phyloP scores from a whole-genome alignment of 352 stramenopile species.

The Stramenopiles sp. region DNA sequence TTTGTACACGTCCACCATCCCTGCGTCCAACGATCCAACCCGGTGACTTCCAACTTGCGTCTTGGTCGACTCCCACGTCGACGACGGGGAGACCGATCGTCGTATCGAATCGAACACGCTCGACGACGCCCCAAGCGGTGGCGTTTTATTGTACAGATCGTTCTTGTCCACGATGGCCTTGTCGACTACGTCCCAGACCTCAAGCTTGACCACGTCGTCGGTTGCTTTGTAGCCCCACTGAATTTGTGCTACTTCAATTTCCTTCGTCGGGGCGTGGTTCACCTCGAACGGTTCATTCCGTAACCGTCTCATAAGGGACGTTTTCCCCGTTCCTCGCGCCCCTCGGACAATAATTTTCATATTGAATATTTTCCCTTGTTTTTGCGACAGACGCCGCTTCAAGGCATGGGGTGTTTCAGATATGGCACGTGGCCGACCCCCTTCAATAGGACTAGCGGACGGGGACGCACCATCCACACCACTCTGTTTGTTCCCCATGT shows the following conservation, averaged over 20 bases:
- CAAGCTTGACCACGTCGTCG: conserved; percentile 61
- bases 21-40: conserved; percentile 48
- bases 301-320: conserved; percentile 53
- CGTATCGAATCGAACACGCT: not conserved
- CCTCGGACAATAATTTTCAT: conserved; percentile 67
- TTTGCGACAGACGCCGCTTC: not conserved
- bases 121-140: not conserved
- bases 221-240: conserved; percentile 45
- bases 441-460: too few species aligned
- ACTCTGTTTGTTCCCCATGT: too few species aligned
- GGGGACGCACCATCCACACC: too few species aligned
- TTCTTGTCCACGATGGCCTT: conserved; percentile 31
- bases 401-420: not conserved
- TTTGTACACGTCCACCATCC: conserved; percentile 62
- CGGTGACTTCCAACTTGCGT: conserved; percentile 31
- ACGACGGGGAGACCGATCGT: conserved; percentile 22
- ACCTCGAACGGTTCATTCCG: conserved; percentile 46
- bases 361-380: conserved; percentile 51
- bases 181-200: conserved; percentile 72
- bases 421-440: too few species aligned
- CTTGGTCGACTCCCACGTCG: conserved; percentile 14
- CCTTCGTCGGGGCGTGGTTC: conserved; percentile 44
- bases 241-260: conserved; percentile 61
- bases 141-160: conserved; percentile 7
- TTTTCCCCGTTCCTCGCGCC: conserved; percentile 57